Evolutionary conservation across 2,329 filamentous ascomycete species (phyloP).

Genomic region (Fusarium brachygibbosum): DNA sequence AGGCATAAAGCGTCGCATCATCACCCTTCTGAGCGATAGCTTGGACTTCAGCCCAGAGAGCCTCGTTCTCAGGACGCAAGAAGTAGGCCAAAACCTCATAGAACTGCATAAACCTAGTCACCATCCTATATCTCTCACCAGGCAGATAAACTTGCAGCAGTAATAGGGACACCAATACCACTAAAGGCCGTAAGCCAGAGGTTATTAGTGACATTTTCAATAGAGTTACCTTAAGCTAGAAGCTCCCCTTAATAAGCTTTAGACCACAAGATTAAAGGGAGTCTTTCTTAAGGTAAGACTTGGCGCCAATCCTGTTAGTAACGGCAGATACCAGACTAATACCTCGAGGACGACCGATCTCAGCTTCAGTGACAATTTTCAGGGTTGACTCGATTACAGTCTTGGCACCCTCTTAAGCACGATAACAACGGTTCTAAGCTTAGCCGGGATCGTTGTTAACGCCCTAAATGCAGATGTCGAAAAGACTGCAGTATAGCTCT

Average conservation of each 20-base stretch:
- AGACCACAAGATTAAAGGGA: conserved; percentile 57
- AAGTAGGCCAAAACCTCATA: conserved; percentile 60
- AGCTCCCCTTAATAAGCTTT: conserved; percentile 56
- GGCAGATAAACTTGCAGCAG: conserved; percentile 49
- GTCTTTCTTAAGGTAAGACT: conserved; percentile 50
- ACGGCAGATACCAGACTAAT: conserved; percentile 51
- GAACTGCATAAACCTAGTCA: conserved; percentile 52
- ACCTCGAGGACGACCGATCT: conserved; percentile 49
- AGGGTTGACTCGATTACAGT: conserved; percentile 56
- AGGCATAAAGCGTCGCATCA: conserved; percentile 53
- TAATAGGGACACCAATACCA: conserved; percentile 57
- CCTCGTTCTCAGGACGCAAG: conserved; percentile 56
- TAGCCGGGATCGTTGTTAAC: conserved; percentile 63
- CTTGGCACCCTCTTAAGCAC: conserved; percentile 57
- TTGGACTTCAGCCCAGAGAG: conserved; percentile 61
- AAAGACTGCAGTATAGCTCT: conserved; percentile 59
- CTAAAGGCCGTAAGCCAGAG: conserved; percentile 59
- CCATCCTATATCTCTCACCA: not conserved
- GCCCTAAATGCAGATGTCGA: conserved; percentile 62
- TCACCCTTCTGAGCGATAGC: conserved; percentile 54
- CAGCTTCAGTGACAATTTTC: conserved; percentile 56
- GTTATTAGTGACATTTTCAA: conserved; percentile 54
- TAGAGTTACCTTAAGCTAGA: conserved; percentile 50
- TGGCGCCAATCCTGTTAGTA: conserved; percentile 50
- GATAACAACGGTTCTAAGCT: conserved; percentile 61